Percentiles rank a stretch among this genome's conserved stretches.
phyloP scores from a whole-genome alignment of 495 filamentous ascomycete genomes.

The Tuber calosporum region DNA sequence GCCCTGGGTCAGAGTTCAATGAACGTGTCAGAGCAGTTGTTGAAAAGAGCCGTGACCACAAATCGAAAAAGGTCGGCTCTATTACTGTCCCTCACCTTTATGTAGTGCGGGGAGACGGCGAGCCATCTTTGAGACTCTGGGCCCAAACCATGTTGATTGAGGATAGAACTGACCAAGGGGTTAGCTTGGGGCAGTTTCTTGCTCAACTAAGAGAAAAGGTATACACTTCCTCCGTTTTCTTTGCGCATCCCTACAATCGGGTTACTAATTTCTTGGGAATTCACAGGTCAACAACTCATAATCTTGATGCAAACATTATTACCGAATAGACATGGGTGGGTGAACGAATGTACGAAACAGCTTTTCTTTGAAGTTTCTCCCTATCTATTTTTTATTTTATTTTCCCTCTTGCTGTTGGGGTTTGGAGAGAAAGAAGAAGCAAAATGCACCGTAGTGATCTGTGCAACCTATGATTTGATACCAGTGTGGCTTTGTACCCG shows the following conservation, averaged over 20 bases:
- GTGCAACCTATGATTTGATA: constrained; percentile 19
- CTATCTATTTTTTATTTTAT: constrained; percentile 10
- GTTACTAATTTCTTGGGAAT: constrained; percentile 21
- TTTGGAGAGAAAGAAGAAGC: constrained; percentile 19
- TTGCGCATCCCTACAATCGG: background rate
- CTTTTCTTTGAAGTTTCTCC: background rate
- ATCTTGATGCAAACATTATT: constrained; percentile 4
- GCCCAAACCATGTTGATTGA: constrained; percentile 93
- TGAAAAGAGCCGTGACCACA: constrained; percentile 83
- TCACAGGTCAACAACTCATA: constrained; percentile 37
- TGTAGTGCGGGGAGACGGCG: constrained; percentile 87
- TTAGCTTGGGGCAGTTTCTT: constrained; percentile 90
- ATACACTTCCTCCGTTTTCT: constrained; percentile 44
- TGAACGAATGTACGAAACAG: background rate
- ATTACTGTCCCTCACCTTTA: constrained; percentile 89
- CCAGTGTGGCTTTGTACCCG: constrained; percentile 15
- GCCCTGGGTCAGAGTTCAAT: constrained; percentile 67
- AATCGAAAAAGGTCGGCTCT: constrained; percentile 75
- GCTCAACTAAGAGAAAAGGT: constrained; percentile 92
- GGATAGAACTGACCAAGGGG: constrained; percentile 86
- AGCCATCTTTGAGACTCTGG: constrained; percentile 92
- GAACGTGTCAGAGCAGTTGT: constrained; percentile 82
- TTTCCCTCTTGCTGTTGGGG: constrained; percentile 11
- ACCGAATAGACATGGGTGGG: background rate
- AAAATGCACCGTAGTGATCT: constrained; percentile 13